Conservation (phyloP, 225 moss, liverwort and hornwort species). For the Anthoceros angustus region DNA sequence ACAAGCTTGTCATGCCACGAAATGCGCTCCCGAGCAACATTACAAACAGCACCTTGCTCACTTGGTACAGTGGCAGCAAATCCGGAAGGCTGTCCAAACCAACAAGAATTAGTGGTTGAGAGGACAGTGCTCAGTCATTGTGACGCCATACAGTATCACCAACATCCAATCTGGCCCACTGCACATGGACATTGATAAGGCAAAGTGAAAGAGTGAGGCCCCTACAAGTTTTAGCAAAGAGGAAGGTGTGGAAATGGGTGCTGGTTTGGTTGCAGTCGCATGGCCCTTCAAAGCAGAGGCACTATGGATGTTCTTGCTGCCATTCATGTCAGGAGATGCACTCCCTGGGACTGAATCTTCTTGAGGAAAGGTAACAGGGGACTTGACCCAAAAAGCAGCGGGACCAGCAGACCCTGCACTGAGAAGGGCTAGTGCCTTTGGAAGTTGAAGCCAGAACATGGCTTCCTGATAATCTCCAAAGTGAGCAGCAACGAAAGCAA, state of each 20-base stretch:
- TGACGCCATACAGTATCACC: too few relatives aligned
- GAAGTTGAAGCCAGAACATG: constrained; percentile 93
- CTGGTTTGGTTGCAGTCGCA: constrained; percentile 8
- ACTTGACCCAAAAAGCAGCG: constrained; percentile 52
- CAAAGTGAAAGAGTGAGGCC: background rate
- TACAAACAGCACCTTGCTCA: constrained; percentile 51
- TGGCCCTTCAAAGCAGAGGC: constrained; percentile 7
- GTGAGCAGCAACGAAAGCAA: constrained; percentile 93
- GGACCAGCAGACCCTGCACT: constrained; percentile 78
- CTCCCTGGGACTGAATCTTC: constrained; percentile 8
- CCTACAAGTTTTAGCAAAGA: background rate
- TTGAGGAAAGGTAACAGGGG: constrained; percentile 10
- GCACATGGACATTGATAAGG: too few relatives aligned
- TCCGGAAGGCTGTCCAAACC: constrained; percentile 47
- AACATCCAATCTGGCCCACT: too few relatives aligned
- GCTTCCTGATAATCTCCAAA: constrained; percentile 94
- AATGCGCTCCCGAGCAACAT: constrained; percentile 81
- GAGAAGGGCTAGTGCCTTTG: constrained; percentile 73
- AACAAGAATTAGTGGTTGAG: background rate
- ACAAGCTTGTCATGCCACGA: constrained; percentile 85
- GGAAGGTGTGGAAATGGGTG: background rate
- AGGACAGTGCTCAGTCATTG: too few relatives aligned
- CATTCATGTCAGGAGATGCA: background rate
- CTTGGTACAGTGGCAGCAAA: constrained; percentile 60
- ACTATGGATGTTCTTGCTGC: constrained; percentile 5